Conservation (phyloP, 805 yeast species). For the Ogataea methylovora region DNA sequence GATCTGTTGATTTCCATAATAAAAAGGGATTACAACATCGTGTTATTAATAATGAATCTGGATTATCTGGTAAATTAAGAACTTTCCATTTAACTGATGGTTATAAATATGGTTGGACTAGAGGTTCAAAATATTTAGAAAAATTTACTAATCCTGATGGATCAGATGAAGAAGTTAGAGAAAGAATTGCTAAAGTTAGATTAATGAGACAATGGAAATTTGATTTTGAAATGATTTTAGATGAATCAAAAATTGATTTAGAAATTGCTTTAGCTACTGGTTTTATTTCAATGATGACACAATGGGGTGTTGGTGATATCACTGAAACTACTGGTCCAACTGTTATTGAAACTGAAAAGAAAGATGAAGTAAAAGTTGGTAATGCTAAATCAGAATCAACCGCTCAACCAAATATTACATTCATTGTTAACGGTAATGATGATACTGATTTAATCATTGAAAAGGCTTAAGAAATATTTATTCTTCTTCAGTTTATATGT, state of each 20-base stretch:
- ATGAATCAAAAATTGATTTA: constrained; percentile 37
- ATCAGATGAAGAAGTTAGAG: constrained; percentile 45
- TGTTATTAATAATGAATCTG: constrained; percentile 29
- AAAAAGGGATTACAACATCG: constrained; percentile 38
- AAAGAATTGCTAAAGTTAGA: constrained; percentile 46
- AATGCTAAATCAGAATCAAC: constrained; percentile 4
- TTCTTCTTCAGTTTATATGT: neutral
- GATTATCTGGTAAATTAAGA: constrained; percentile 32
- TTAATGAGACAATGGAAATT: constrained; percentile 51
- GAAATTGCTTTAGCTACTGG: constrained; percentile 53
- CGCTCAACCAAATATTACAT: constrained; percentile 18
- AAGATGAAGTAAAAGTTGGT: constrained; percentile 3
- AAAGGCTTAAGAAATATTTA: constrained; percentile 6
- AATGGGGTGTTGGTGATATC: constrained; percentile 52
- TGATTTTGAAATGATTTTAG: constrained; percentile 52
- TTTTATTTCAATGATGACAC: constrained; percentile 56
- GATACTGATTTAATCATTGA: constrained; percentile 27
- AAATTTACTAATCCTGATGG: constrained; percentile 48
- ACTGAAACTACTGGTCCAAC: constrained; percentile 52
- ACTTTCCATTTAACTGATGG: constrained; percentile 48
- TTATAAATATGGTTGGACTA: constrained; percentile 47
- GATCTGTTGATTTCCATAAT: constrained; percentile 42
- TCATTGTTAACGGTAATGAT: constrained; percentile 19
- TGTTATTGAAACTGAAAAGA: constrained; percentile 6
- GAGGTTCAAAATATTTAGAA: constrained; percentile 44